Evolutionary conservation across 192 early-diverging fungal species (phyloP).

Genomic region (Gonapodya prolifera): DNA sequence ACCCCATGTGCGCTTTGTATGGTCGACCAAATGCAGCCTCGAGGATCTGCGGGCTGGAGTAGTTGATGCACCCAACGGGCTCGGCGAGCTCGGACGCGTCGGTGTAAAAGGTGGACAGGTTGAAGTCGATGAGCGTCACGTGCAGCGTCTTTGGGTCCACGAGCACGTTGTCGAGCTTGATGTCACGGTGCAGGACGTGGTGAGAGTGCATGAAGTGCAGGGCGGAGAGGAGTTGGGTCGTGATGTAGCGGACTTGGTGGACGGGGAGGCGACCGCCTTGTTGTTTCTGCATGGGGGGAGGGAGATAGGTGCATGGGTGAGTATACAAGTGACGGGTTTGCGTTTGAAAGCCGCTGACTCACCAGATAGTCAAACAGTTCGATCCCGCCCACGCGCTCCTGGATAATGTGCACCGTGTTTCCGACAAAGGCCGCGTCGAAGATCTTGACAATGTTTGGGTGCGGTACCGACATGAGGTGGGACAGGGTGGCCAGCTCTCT

Average conservation of each 20-base stretch:
- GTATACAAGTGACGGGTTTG: not conserved
- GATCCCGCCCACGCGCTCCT: not conserved
- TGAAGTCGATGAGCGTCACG: not conserved
- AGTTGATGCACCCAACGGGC: not conserved
- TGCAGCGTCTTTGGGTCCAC: not conserved
- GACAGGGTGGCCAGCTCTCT: not conserved
- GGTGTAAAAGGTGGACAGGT: not conserved
- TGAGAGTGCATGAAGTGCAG: not conserved
- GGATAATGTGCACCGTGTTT: not conserved
- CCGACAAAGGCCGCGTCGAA: not conserved
- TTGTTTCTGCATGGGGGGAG: not conserved
- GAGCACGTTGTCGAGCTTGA: slow-evolving; percentile 7
- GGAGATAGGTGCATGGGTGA: not conserved
- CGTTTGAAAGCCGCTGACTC: not conserved
- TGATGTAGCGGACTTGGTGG: not conserved
- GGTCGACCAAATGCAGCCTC: not conserved
- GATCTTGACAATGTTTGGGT: not conserved
- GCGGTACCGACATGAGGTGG: not conserved
- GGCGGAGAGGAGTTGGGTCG: not conserved
- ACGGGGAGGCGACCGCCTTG: not conserved
- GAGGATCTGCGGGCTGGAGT: not conserved
- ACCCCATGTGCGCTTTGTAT: not conserved
- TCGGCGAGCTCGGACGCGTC: not conserved
- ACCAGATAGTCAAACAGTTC: slow-evolving; percentile 1
- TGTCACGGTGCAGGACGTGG: not conserved